A percentile compares a stretch with the other conserved stretches of the same genome.
phyloP scores from a whole-genome alignment of 164 flowering plant genomes.

The Berberis thunbergii region DNA sequence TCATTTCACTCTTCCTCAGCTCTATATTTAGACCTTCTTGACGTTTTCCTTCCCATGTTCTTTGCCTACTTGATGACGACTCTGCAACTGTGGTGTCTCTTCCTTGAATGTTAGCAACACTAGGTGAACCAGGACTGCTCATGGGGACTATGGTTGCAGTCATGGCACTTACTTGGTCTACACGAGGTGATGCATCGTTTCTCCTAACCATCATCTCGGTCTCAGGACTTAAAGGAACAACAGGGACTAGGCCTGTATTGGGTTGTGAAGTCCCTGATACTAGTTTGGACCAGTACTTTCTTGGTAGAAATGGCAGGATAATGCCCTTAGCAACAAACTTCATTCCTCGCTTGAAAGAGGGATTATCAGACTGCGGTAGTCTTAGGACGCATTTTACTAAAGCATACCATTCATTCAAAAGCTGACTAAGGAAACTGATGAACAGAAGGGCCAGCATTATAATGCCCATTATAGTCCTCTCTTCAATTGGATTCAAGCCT shows the following conservation, averaged over 20 bases:
- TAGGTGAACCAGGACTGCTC: slow-evolving; percentile 37
- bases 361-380: slow-evolving; percentile 29
- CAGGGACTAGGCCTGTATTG: slow-evolving; percentile 30
- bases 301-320: slow-evolving; percentile 44
- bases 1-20: slow-evolving; percentile 26
- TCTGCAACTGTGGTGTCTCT: neutral
- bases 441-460: slow-evolving; percentile 39
- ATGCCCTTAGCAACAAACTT: slow-evolving; percentile 44
- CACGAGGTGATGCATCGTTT: slow-evolving; percentile 7
- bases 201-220: slow-evolving; percentile 15
- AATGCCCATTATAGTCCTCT: slow-evolving; percentile 22
- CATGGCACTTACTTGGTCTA: slow-evolving; percentile 26
- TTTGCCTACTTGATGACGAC: slow-evolving; percentile 6
- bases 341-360: slow-evolving; percentile 37
- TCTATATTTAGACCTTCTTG: slow-evolving; percentile 25
- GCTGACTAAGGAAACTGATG: slow-evolving; percentile 33
- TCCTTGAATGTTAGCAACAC: slow-evolving; percentile 8
- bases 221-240: slow-evolving; percentile 25
- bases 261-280: slow-evolving; percentile 25
- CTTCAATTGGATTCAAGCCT: slow-evolving; percentile 6
- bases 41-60: slow-evolving; percentile 19
- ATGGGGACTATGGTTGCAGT: slow-evolving; percentile 49
- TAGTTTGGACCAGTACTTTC: slow-evolving; percentile 36
- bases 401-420: slow-evolving; percentile 48
- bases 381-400: slow-evolving; percentile 28